Conservation (phyloP, 2,329 filamentous ascomycete species). For the Periconia macrospinosa region DNA sequence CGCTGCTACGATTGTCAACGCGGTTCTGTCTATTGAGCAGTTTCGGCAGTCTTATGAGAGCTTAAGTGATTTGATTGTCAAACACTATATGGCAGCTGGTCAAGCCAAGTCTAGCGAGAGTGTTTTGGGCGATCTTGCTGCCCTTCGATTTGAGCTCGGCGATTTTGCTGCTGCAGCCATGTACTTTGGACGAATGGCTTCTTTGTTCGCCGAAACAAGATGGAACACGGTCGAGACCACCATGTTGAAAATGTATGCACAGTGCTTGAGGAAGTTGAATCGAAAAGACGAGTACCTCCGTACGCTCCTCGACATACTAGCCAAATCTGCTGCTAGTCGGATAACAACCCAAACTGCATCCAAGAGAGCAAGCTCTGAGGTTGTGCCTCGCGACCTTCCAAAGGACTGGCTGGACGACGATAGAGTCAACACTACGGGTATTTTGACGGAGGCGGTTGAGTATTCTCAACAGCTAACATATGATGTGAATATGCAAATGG, state of each 20-base stretch:
- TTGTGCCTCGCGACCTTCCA: slow-evolving; percentile 9
- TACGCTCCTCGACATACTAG: slow-evolving; percentile 72
- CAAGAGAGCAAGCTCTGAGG: slow-evolving; percentile 14
- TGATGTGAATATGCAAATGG: slow-evolving; percentile 69
- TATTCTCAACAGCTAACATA: slow-evolving; percentile 56
- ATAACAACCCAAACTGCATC: slow-evolving; percentile 28
- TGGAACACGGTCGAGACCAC: slow-evolving; percentile 82
- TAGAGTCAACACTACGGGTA: slow-evolving; percentile 38
- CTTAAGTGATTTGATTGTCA: slow-evolving; percentile 81
- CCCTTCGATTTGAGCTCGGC: slow-evolving; percentile 75
- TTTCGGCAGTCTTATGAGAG: slow-evolving; percentile 53
- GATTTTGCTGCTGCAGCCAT: slow-evolving; percentile 74
- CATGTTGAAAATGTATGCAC: slow-evolving; percentile 82
- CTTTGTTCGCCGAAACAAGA: slow-evolving; percentile 74
- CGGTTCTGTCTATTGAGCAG: slow-evolving; percentile 38
- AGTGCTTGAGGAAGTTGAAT: slow-evolving; percentile 76
- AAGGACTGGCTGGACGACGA: slow-evolving; percentile 44
- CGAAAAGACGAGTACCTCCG: slow-evolving; percentile 78
- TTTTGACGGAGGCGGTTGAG: slow-evolving; percentile 49
- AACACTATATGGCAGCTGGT: slow-evolving; percentile 78
- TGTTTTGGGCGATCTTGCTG: slow-evolving; percentile 80
- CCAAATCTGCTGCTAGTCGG: slow-evolving; percentile 58
- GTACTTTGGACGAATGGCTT: slow-evolving; percentile 77
- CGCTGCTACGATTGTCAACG: slow-evolving; percentile 31
- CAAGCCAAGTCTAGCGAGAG: slow-evolving; percentile 76